phyloP scores from a whole-genome alignment of 2,329 filamentous ascomycete genomes.

The Penicillium sp. region DNA sequence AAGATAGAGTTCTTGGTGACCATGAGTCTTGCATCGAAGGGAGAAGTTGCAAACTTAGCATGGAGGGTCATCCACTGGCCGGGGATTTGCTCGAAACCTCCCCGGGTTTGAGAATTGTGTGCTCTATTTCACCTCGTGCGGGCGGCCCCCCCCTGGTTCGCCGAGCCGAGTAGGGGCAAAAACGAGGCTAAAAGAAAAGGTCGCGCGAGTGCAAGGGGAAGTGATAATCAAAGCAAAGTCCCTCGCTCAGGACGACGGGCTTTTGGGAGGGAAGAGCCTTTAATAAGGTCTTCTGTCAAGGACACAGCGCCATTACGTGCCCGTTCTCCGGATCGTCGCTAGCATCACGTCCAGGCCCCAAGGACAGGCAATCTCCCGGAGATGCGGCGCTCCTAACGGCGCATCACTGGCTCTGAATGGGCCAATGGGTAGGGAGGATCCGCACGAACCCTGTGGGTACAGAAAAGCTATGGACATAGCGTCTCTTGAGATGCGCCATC shows the following conservation, averaged over 20 bases:
- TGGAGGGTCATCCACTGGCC: constrained; percentile 1
- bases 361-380: constrained; percentile 11
- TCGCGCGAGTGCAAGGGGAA: constrained; percentile 3
- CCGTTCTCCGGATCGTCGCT: constrained; percentile 20
- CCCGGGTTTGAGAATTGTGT: neutral
- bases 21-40: constrained; percentile 11
- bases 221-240: neutral
- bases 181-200: constrained; percentile 2
- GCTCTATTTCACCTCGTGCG: neutral
- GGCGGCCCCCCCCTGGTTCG: constrained; percentile 8
- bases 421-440: constrained; percentile 24
- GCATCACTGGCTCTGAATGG: constrained; percentile 8
- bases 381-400: constrained; percentile 17
- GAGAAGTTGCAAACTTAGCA: constrained; percentile 5
- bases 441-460: constrained; percentile 23
- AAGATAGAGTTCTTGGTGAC: constrained; percentile 9
- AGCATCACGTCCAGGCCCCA: constrained; percentile 12
- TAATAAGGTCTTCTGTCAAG: constrained; percentile 6
- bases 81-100: neutral
- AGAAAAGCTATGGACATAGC: constrained; percentile 25
- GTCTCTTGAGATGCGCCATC: constrained; percentile 8
- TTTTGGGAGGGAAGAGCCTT: neutral
- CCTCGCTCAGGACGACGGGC: neutral
- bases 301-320: neutral
- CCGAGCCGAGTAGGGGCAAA: constrained; percentile 13